phyloP scores from a whole-genome alignment of 192 early-diverging fungal species.

The Tieghemiomyces parasiticus region DNA sequence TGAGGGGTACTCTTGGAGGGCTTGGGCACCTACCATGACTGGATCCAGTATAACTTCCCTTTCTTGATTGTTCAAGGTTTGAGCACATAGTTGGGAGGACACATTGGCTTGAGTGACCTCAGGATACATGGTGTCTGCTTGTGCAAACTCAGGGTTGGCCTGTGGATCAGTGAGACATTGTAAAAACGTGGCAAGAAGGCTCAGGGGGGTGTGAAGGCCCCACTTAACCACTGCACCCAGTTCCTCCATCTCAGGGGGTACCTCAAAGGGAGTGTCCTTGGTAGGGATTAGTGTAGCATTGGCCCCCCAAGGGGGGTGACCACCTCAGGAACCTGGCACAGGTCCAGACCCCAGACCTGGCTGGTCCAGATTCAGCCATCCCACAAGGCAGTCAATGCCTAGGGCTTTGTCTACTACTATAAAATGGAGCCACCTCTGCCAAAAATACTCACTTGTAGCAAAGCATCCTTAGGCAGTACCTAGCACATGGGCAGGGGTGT shows the following conservation, averaged over 20 bases:
- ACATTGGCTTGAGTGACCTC: neutral
- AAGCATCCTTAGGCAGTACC: neutral
- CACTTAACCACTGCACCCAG: neutral
- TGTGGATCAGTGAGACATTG: neutral
- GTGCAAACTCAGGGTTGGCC: neutral
- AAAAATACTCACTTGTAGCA: neutral
- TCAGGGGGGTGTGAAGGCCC: neutral
- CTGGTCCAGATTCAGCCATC: neutral
- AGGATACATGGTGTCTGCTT: neutral
- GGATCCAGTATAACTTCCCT: neutral
- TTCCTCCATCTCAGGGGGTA: too few species aligned
- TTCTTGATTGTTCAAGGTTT: too few species aligned
- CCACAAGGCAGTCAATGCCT: neutral
- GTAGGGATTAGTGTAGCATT: neutral
- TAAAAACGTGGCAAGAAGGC: neutral
- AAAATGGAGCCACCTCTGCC: neutral
- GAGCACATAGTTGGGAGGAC: neutral
- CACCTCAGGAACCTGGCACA: neutral
- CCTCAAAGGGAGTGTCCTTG: too few species aligned
- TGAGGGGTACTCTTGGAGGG: slow-evolving; percentile 7
- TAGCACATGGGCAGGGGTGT: neutral
- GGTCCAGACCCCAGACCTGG: neutral
- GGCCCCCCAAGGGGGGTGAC: neutral
- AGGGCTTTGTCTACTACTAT: neutral
- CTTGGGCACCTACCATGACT: neutral